Percentiles rank a stretch among this genome's conserved stretches.
Conservation (phyloP, 2,329 filamentous ascomycete species). For the Aspergillus eucalypticola region DNA sequence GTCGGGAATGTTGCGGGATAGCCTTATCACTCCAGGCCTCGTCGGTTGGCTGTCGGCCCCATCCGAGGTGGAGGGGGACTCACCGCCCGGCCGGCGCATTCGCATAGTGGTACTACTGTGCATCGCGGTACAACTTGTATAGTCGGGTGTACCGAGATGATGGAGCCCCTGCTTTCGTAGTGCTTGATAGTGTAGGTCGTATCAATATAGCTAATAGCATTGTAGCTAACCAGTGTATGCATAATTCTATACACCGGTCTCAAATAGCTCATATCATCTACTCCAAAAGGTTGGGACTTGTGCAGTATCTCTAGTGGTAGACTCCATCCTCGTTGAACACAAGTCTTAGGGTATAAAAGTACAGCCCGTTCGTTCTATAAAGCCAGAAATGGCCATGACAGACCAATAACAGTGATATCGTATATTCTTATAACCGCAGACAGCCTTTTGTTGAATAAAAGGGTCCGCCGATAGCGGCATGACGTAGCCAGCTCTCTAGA, state of each 20-base stretch:
- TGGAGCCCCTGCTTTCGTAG: slow-evolving; percentile 79
- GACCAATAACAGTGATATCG: background rate
- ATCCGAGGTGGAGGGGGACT: background rate
- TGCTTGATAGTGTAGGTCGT: slow-evolving; percentile 52
- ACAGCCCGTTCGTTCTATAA: background rate
- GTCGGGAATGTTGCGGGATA: background rate
- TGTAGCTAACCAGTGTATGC: slow-evolving; percentile 70
- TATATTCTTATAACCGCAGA: background rate
- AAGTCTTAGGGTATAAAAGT: background rate
- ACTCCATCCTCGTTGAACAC: slow-evolving; percentile 64
- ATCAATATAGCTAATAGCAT: slow-evolving; percentile 45
- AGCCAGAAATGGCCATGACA: background rate
- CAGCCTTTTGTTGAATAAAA: background rate
- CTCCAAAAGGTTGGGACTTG: slow-evolving; percentile 95
- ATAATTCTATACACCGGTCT: slow-evolving; percentile 67
- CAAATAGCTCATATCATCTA: slow-evolving; percentile 58
- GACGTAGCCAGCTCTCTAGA: background rate
- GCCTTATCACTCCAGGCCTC: background rate
- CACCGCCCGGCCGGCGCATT: background rate
- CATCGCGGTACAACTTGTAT: no score
- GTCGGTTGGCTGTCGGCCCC: background rate
- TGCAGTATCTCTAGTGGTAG: slow-evolving; percentile 93
- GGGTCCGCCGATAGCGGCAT: background rate
- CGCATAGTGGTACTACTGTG: background rate
- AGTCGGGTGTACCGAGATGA: slow-evolving; percentile 25